Base-by-base conservation (phyloP, 139 green algal genomes). In the Closterium sp. region DNA sequence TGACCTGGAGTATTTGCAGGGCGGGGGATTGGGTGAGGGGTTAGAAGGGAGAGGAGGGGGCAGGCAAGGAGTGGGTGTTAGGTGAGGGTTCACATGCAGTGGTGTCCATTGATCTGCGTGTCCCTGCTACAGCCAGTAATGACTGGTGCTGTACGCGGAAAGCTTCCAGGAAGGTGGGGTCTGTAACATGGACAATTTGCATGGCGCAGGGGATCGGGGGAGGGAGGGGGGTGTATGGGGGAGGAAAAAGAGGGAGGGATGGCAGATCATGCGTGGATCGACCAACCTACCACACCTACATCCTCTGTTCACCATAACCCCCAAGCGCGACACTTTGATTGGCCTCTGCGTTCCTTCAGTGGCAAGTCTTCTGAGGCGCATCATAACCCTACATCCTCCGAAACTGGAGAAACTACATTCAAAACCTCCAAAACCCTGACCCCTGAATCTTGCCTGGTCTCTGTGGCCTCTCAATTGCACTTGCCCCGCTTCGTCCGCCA, bases 71-170 rank as follows among this genome's bases (percentile, higher is more conserved):
- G 62, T 13, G 19, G 62, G n/a, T n/a, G n/a, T n/a, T n/a, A n/a
- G n/a, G n/a, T n/a, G n/a, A 79, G 30, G 27, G 96, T 98, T 95
- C 99, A 97, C 89, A 95, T 96, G 96, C 98, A 99, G 95, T 98
- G 97, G 96, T 98, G 97, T 5, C 98, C 98, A 99, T 95, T 94
- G 50, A 98, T 87, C 29, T 95, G 92, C 10, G 95, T 95, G 95
- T 99, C 98, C 94, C 99, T 99, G 94, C 94, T 96, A 93, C 92
- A 93, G 86, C 95, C 29, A 98, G 94, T 3, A 86, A 45, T 4
- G n/a, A n/a, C 22, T n/a, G 70, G 19, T 27, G 31, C 28, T 79
- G 62, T 13, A 79, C 62, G 1, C 17, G 62, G 17, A 13, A 79
- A 27, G n/a, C n/a, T n/a, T n/a, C 62, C 42, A 95, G 73, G 85